Conservation (phyloP, 1,284 basidiomycete genomes). For the Puccinia novopanici region DNA sequence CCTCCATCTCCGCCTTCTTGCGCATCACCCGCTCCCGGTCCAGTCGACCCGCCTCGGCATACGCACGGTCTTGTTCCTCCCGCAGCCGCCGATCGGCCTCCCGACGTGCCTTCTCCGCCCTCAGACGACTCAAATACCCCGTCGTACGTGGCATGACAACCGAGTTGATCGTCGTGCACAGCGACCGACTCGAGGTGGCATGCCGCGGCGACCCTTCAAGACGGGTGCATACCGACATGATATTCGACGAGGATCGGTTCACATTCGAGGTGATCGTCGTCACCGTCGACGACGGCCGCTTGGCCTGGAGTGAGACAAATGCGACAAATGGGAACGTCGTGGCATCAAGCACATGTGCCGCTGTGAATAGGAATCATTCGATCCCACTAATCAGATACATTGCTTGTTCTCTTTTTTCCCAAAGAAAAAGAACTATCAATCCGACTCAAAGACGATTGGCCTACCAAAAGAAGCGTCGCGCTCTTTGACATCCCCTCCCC, state of each 20-base stretch:
- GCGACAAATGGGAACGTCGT: conserved; percentile 35
- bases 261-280: conserved; percentile 6
- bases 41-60: conserved; percentile 35
- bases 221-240: conserved; percentile 28
- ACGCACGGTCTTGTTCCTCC: conserved; percentile 48
- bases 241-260: conserved; percentile 8
- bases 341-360: conserved; percentile 36
- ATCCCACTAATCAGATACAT: neutral
- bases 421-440: neutral
- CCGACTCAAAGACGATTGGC: neutral
- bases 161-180: conserved; percentile 18
- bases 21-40: conserved; percentile 43
- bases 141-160: conserved; percentile 27
- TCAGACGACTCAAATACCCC: conserved; percentile 23
- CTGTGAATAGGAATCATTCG: neutral
- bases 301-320: conserved; percentile 38
- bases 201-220: conserved; percentile 28
- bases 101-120: conserved; percentile 13
- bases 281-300: conserved; percentile 25
- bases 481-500: conserved; percentile 47
- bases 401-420: neutral
- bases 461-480: conserved; percentile 33
- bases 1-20: conserved; percentile 43
- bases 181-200: conserved; percentile 18
- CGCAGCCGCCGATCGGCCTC: conserved; percentile 35